Evolutionary conservation across 139 green algal species (phyloP).

Genomic region (Dunaliella sp.): DNA sequence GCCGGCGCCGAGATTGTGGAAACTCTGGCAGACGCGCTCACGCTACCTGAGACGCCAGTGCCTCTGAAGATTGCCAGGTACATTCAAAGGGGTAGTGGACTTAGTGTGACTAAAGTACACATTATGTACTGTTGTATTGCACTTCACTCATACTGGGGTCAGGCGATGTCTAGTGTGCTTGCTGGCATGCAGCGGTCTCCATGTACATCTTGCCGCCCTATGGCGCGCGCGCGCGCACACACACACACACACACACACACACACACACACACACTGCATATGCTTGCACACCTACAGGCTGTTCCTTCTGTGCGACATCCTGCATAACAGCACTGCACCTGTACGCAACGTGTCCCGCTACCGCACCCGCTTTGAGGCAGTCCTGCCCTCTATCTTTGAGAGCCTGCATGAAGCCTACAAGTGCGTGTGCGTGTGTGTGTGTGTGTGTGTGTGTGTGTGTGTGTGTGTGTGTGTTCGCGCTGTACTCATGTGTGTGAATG

Average conservation of each 20-base stretch:
- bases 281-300: too few relatives aligned
- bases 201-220: too few relatives aligned
- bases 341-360: conserved; percentile 88
- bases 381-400: conserved; percentile 84
- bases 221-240: too few relatives aligned
- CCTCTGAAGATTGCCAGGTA: conserved; percentile 68
- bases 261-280: too few relatives aligned
- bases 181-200: too few relatives aligned
- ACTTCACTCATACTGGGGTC: too few relatives aligned
- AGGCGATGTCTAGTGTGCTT: too few relatives aligned
- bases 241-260: too few relatives aligned
- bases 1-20: conserved; percentile 77
- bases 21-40: conserved; percentile 79
- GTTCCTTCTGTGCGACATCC: conserved; percentile 90
- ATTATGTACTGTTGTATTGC: too few relatives aligned
- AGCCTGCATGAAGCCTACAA: conserved; percentile 57
- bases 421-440: conserved; percentile 9
- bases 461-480: neutral
- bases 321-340: conserved; percentile 80
- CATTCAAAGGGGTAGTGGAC: too few relatives aligned
- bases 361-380: conserved; percentile 70
- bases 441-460: neutral
- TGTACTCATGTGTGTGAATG: too few relatives aligned
- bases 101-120: too few relatives aligned
- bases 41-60: conserved; percentile 82